These are phyloP conservation scores for Glycyrrhiza uralensis DNA, from an alignment of 306 rosid species.

Conservation along the genomic window DNA sequence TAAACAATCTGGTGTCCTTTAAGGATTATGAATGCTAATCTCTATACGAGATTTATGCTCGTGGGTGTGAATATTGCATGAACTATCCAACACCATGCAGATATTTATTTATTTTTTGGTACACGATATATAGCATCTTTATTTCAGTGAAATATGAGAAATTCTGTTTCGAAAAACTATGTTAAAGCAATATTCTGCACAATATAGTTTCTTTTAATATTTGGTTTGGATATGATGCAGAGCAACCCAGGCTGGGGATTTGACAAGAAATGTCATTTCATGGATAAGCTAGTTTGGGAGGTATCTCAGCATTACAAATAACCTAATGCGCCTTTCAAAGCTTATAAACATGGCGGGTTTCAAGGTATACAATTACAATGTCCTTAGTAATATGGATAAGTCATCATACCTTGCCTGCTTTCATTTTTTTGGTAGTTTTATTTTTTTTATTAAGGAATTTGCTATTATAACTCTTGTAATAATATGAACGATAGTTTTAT, in stretches of 20 bases:
- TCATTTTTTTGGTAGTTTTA: neutral
- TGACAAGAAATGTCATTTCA: constrained; percentile 82
- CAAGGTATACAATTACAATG: neutral
- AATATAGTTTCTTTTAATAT: constrained; percentile 6
- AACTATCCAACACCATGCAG: neutral
- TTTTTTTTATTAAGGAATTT: neutral
- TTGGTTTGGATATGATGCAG: constrained; percentile 47
- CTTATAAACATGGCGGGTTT: constrained; percentile 6
- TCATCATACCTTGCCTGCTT: neutral
- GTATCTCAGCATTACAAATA: constrained; percentile 68
- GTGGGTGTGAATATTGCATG: neutral
- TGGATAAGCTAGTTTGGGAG: constrained; percentile 72
- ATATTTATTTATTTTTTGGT: too few species aligned
- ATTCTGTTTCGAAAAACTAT: neutral
- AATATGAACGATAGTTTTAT: neutral
- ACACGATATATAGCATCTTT: too few species aligned
- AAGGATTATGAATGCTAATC: neutral
- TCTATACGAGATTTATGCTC: neutral
- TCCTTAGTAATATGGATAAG: neutral
- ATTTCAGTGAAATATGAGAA: constrained; percentile 4
- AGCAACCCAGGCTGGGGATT: constrained; percentile 97
- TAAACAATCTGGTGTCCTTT: neutral
- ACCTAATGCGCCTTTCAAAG: constrained; percentile 14
- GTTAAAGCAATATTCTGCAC: neutral
- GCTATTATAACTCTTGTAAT: constrained; percentile 16